Conservation (phyloP, 306 rosid species). For the Senna tora region DNA sequence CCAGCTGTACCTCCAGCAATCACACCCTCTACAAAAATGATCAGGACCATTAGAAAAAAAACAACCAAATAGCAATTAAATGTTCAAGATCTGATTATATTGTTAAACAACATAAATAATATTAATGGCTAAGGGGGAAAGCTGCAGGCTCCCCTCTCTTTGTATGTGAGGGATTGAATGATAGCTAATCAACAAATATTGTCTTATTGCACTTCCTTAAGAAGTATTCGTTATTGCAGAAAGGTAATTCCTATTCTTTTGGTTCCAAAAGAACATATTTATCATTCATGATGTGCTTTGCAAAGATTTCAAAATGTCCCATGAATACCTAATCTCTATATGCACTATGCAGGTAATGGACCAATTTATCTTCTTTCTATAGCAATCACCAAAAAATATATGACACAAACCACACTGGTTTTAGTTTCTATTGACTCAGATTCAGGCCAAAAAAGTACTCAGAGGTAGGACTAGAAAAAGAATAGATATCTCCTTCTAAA, state of each 20-base stretch:
- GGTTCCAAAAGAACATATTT: not conserved
- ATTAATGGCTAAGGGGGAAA: not conserved
- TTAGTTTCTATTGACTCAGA: not conserved
- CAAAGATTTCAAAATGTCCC: not conserved
- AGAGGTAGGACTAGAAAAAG: not conserved
- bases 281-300: not conserved
- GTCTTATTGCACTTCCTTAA: conserved; percentile 14
- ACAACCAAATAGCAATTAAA: conserved; percentile 25
- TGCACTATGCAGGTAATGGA: not conserved
- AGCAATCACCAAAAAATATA: not conserved
- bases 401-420: not conserved
- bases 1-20: conserved; percentile 96
- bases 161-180: conserved; percentile 30
- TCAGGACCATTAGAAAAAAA: conserved; percentile 39
- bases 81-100: conserved; percentile 2
- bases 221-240: conserved; percentile 20
- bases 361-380: not conserved
- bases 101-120: conserved; percentile 1
- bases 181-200: conserved; percentile 13
- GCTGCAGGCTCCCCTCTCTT: conserved; percentile 2
- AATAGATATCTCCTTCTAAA: not conserved
- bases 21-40: conserved; percentile 81
- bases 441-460: too few relatives aligned
- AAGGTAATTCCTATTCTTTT: conserved; percentile 4
- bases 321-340: not conserved